Evolutionary conservation across 2,329 filamentous ascomycete genomes (phyloP).

Genomic region (Tolypocladium album): DNA sequence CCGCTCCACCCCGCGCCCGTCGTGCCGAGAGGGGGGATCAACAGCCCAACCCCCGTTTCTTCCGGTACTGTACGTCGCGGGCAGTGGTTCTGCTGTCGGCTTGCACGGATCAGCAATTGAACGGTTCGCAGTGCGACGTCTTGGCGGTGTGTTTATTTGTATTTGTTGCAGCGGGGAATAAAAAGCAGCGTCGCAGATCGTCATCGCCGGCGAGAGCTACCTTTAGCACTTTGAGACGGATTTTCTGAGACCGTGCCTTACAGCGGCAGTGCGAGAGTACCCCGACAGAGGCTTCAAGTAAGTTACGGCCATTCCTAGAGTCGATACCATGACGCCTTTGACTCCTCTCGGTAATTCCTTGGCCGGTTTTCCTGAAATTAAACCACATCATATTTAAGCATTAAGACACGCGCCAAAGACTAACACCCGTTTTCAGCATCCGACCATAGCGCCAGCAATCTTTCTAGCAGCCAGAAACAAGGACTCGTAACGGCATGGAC

Average conservation of each 20-base stretch:
- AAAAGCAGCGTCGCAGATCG: not conserved
- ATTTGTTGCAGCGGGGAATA: not conserved
- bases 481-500: slow-evolving; percentile 28
- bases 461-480: not conserved
- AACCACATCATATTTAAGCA: not conserved
- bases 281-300: not conserved
- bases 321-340: not conserved
- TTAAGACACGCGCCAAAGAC: not conserved
- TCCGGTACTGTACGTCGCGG: not conserved
- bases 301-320: not conserved
- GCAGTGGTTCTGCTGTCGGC: not conserved
- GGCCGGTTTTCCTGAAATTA: not conserved
- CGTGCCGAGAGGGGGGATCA: not conserved
- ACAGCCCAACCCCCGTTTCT: not conserved
- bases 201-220: not conserved
- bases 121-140: not conserved
- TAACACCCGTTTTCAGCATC: not conserved
- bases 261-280: not conserved
- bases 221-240: not conserved
- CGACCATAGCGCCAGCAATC: not conserved
- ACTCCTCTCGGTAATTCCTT: not conserved
- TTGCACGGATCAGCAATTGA: not conserved
- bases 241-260: not conserved
- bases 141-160: not conserved
- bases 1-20: not conserved